A percentile compares a stretch with the other conserved stretches of the same genome.
Conservation (phyloP, 2,329 filamentous ascomycete genomes). For the Ophiostoma tasmaniense region DNA sequence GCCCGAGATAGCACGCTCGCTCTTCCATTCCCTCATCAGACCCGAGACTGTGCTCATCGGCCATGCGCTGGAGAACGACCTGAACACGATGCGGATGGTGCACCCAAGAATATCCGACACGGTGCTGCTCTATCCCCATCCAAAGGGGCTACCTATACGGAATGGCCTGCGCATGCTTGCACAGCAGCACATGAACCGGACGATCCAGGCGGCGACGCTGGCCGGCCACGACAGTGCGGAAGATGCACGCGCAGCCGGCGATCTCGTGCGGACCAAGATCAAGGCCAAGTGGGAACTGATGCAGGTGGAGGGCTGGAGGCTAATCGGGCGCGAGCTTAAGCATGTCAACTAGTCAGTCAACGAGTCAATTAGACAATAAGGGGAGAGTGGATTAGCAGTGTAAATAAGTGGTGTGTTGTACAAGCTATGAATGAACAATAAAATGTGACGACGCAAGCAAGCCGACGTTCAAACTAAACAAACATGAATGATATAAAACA, state of each 20-base stretch:
- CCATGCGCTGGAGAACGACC: slow-evolving; percentile 90
- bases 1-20: slow-evolving; percentile 62
- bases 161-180: slow-evolving; percentile 69
- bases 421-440: slow-evolving; percentile 6
- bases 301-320: slow-evolving; percentile 57
- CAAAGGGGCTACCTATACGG: slow-evolving; percentile 64
- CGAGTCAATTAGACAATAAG: background rate
- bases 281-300: slow-evolving; percentile 61
- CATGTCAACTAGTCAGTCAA: background rate
- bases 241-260: slow-evolving; percentile 81
- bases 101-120: slow-evolving; percentile 23
- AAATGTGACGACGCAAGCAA: background rate
- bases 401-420: slow-evolving; percentile 14
- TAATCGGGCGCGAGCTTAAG: slow-evolving; percentile 27
- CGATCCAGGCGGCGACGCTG: slow-evolving; percentile 55
- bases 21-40: slow-evolving; percentile 68
- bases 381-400: no score
- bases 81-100: slow-evolving; percentile 52
- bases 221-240: slow-evolving; percentile 85
- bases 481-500: slow-evolving; percentile 1
- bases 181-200: slow-evolving; percentile 57
- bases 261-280: slow-evolving; percentile 67
- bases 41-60: slow-evolving; percentile 79
- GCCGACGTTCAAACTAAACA: background rate
- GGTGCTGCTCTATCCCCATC: slow-evolving; percentile 62